Percentiles rank a stretch among this genome's conserved stretches.
Conservation (phyloP, 495 filamentous ascomycete genomes). For the Neohortaea acidophila region DNA sequence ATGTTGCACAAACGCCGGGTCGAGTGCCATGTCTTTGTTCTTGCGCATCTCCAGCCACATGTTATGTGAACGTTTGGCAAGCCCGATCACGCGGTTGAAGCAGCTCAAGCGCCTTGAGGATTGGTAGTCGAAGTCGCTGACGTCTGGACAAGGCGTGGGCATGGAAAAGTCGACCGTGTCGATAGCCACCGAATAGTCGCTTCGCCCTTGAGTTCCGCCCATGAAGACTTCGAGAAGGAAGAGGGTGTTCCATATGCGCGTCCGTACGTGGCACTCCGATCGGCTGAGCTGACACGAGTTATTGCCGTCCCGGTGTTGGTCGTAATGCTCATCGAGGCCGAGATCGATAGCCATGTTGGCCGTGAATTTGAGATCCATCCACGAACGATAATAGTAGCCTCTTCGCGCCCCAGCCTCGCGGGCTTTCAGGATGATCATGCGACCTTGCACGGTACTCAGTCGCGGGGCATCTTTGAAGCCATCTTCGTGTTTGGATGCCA, state of each 20-base stretch:
- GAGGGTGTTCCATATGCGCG: constrained; percentile 79
- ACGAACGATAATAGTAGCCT: constrained; percentile 94
- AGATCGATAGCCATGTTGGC: constrained; percentile 89
- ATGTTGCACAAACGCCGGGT: constrained; percentile 67
- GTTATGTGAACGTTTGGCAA: constrained; percentile 61
- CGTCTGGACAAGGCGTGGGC: constrained; percentile 43
- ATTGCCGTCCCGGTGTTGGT: constrained; percentile 52
- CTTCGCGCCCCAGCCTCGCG: constrained; percentile 79
- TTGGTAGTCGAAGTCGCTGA: constrained; percentile 63
- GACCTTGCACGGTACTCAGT: constrained; percentile 82
- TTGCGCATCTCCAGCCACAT: constrained; percentile 57
- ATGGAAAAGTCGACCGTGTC: constrained; percentile 65
- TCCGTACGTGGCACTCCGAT: constrained; percentile 34
- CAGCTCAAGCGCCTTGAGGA: constrained; percentile 70
- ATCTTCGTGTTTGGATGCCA: constrained; percentile 84
- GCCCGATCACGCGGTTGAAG: constrained; percentile 59
- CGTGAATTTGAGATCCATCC: constrained; percentile 89
- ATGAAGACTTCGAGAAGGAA: constrained; percentile 86
- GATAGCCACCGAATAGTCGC: constrained; percentile 58
- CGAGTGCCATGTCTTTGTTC: constrained; percentile 76
- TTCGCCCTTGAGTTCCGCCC: constrained; percentile 86
- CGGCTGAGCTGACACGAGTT: constrained; percentile 3
- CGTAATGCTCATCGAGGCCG: constrained; percentile 75
- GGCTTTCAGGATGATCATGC: constrained; percentile 80
- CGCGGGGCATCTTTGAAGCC: constrained; percentile 92